Conservation (phyloP, 352 stramenopile genomes). For the Globisporangium abappressorium region DNA sequence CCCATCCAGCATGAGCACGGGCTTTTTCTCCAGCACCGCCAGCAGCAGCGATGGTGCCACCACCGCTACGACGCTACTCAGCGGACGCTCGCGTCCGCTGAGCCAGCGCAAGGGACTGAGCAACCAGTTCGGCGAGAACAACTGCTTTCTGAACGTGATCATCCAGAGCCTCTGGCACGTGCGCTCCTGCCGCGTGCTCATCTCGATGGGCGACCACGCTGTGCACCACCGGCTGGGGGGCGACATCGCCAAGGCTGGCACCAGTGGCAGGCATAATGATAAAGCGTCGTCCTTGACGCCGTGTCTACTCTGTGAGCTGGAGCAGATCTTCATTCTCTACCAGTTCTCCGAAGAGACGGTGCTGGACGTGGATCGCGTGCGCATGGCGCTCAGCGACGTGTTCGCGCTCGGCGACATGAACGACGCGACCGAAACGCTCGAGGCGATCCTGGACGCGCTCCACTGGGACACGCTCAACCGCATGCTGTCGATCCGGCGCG, state of each 20-base stretch:
- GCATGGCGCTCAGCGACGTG: slow-evolving; percentile 50
- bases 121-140: slow-evolving; percentile 85
- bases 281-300: slow-evolving; percentile 9
- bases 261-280: not conserved
- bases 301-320: slow-evolving; percentile 81
- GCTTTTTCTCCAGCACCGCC: not conserved
- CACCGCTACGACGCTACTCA: not conserved
- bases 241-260: slow-evolving; percentile 28
- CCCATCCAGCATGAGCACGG: not conserved
- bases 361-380: slow-evolving; percentile 72
- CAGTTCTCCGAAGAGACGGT: slow-evolving; percentile 78
- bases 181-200: slow-evolving; percentile 78
- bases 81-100: slow-evolving; percentile 10
- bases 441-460: slow-evolving; percentile 74
- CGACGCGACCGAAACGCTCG: slow-evolving; percentile 81
- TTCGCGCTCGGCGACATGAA: slow-evolving; percentile 85
- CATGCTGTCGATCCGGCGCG: slow-evolving; percentile 55
- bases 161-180: slow-evolving; percentile 91
- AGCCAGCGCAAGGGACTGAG: slow-evolving; percentile 78
- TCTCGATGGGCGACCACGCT: slow-evolving; percentile 74
- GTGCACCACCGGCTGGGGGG: slow-evolving; percentile 61
- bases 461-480: slow-evolving; percentile 79
- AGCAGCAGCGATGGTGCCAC: not conserved
- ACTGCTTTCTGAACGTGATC: slow-evolving; percentile 91
- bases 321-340: slow-evolving; percentile 85